These are phyloP conservation scores for Angophora floribunda DNA, from an alignment of 345 rosid species.

Conservation along the genomic window DNA sequence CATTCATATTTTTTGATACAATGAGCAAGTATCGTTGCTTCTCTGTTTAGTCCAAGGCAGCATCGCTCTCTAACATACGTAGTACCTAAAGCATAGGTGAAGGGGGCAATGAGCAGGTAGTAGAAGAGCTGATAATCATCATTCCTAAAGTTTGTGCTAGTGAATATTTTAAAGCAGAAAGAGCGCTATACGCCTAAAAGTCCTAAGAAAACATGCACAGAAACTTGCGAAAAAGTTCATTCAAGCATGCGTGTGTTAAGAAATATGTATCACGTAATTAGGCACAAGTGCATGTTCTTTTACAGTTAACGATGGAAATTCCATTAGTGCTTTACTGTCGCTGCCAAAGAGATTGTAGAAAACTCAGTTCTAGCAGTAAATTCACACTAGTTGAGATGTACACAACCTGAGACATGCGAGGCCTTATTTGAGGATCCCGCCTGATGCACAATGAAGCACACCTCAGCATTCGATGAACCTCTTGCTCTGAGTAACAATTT, in stretches of 20 bases:
- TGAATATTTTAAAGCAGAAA: neutral
- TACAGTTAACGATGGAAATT: neutral
- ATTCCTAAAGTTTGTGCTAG: neutral
- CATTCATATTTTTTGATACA: neutral
- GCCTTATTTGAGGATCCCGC: slow-evolving; percentile 77
- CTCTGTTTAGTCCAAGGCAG: slow-evolving; percentile 19
- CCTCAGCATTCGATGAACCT: slow-evolving; percentile 69
- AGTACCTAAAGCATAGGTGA: slow-evolving; percentile 45
- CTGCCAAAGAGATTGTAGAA: neutral
- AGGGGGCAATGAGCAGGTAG: neutral
- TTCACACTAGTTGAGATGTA: neutral
- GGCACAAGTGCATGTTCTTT: neutral
- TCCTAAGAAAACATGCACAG: neutral
- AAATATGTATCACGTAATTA: neutral
- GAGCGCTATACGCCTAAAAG: neutral
- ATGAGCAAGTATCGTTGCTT: neutral
- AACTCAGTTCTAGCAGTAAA: neutral
- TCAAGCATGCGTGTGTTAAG: neutral
- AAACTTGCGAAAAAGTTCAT: neutral
- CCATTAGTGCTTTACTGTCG: neutral
- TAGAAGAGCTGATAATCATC: neutral
- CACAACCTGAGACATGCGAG: slow-evolving; percentile 94
- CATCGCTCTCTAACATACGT: slow-evolving; percentile 72
- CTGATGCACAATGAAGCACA: slow-evolving; percentile 89
- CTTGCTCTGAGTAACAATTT: slow-evolving; percentile 46